These are phyloP conservation scores for Peltaster fructicola DNA, from an alignment of 2,329 filamentous ascomycete species.

Conservation along the genomic window DNA sequence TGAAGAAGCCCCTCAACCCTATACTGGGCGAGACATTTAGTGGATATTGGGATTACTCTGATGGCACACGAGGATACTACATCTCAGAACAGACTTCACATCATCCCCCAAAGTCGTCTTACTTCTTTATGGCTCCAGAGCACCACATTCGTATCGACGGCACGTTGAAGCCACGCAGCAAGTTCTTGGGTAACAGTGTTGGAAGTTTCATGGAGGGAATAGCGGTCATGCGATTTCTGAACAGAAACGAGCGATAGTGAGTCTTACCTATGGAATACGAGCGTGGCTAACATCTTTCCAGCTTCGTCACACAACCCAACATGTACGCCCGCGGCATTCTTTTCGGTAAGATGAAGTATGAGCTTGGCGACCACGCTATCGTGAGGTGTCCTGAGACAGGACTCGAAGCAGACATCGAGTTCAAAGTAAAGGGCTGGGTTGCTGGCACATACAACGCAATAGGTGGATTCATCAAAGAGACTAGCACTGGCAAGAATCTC, in stretches of 20 bases:
- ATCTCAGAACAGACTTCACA: constrained; percentile 96
- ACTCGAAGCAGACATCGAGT: constrained; percentile 79
- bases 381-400: constrained; percentile 80
- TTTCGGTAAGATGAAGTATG: constrained; percentile 99
- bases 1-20: constrained; percentile 95
- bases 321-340: constrained; percentile 97
- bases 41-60: constrained; percentile 75
- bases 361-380: constrained; percentile 88
- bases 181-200: constrained; percentile 90
- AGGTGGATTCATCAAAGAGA: constrained; percentile 75
- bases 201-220: constrained; percentile 98
- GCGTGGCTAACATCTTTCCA: too few species aligned
- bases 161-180: constrained; percentile 83
- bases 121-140: constrained; percentile 94
- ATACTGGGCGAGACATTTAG: constrained; percentile 90
- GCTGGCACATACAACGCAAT: constrained; percentile 93
- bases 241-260: constrained; percentile 81
- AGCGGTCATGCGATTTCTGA: constrained; percentile 66
- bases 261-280: too few species aligned
- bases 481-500: constrained; percentile 68
- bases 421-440: constrained; percentile 97
- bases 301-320: constrained; percentile 88
- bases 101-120: constrained; percentile 94
- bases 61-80: constrained; percentile 79
- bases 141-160: constrained; percentile 92